Conservation (phyloP, 1,284 basidiomycete genomes). For the Neolentinus lepideus region DNA sequence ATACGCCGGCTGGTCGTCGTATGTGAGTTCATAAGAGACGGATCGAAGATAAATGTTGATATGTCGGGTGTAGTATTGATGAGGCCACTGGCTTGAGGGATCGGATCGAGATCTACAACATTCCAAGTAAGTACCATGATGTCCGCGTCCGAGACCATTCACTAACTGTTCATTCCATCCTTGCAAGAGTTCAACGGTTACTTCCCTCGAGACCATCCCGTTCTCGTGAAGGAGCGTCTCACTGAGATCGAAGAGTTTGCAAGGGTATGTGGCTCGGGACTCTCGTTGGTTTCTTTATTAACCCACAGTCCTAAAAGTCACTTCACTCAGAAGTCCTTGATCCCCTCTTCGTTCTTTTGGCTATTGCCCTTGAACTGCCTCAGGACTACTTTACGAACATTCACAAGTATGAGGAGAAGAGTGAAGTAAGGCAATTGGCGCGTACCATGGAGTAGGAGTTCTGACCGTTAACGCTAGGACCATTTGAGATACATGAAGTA, state of each 20-base stretch:
- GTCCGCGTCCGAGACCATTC: not conserved
- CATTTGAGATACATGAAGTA: conserved; percentile 54
- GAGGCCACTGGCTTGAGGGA: conserved; percentile 31
- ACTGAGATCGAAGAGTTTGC: conserved; percentile 42
- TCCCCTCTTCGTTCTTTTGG: conserved; percentile 36
- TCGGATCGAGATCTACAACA: conserved; percentile 44
- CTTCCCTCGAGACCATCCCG: conserved; percentile 32
- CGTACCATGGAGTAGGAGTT: not conserved
- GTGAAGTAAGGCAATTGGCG: conserved; percentile 24
- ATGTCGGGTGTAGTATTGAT: conserved; percentile 19
- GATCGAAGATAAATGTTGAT: not conserved
- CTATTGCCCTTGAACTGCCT: conserved; percentile 47
- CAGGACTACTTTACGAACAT: conserved; percentile 45
- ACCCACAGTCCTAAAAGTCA: conserved; percentile 14
- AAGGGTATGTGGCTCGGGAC: conserved; percentile 11
- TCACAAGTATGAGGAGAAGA: conserved; percentile 38
- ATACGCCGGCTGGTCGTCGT: conserved; percentile 38
- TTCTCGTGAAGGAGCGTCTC: conserved; percentile 30
- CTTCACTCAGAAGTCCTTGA: conserved; percentile 43
- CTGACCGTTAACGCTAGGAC: conserved; percentile 19
- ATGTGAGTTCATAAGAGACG: conserved; percentile 19
- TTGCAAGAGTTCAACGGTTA: conserved; percentile 31
- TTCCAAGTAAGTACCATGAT: conserved; percentile 29
- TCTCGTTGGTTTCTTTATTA: not conserved
- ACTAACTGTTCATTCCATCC: not conserved